Conservation (phyloP, 1,284 basidiomycete genomes). For the Naganishia liquefaciens region DNA sequence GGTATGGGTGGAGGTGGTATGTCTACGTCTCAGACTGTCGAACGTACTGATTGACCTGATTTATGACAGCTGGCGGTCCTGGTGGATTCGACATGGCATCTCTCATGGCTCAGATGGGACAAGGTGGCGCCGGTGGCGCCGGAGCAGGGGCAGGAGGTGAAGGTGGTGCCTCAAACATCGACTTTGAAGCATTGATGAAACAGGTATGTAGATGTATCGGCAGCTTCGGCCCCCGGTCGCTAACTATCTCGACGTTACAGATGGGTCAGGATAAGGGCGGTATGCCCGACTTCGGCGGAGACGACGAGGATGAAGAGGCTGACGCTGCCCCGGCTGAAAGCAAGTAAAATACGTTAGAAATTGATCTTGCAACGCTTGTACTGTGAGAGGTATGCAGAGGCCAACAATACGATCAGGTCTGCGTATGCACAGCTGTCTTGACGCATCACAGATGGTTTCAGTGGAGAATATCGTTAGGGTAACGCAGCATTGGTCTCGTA, state of each 20-base stretch:
- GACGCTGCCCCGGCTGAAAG: conserved; percentile 4
- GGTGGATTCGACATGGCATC: conserved; percentile 41
- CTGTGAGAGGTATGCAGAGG: too few relatives aligned
- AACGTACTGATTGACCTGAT: not conserved
- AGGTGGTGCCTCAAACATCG: conserved; percentile 26
- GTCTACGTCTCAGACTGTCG: not conserved
- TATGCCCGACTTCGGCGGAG: conserved; percentile 29
- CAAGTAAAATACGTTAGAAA: too few relatives aligned
- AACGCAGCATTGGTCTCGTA: too few relatives aligned
- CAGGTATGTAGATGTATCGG: conserved; percentile 12
- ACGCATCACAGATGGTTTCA: too few relatives aligned
- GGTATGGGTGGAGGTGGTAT: conserved; percentile 37
- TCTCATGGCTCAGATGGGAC: conserved; percentile 52
- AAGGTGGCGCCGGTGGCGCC: conserved; percentile 21
- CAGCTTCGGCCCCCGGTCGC: not conserved
- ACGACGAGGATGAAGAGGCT: conserved; percentile 27
- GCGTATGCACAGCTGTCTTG: too few relatives aligned
- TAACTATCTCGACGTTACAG: not conserved
- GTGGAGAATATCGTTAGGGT: too few relatives aligned
- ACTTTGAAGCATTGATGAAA: conserved; percentile 29
- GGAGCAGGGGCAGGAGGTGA: conserved; percentile 30
- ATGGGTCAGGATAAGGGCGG: conserved; percentile 23
- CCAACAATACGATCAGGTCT: too few relatives aligned
- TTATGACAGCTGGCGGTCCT: not conserved
- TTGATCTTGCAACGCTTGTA: too few relatives aligned